Evolutionary conservation across 805 yeast species (phyloP).

Genomic region (Candida qinlingensis): DNA sequence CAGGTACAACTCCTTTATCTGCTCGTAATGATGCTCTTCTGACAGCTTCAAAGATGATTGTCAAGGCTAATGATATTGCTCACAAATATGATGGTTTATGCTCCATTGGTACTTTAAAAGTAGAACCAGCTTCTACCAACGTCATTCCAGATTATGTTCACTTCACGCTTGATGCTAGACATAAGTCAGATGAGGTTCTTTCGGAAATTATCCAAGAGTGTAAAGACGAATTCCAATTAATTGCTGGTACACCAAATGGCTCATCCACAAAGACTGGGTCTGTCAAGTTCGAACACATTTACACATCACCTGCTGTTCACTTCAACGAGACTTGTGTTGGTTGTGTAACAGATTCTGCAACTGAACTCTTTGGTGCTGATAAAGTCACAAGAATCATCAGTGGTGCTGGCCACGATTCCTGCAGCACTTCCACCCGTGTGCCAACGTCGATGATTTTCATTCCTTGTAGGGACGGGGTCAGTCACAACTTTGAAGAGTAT

Average conservation of each 20-base stretch:
- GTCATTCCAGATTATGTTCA: conserved; percentile 60
- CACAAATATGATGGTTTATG: conserved; percentile 45
- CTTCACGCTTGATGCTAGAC: conserved; percentile 60
- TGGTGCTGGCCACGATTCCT: conserved; percentile 76
- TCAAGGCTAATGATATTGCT: conserved; percentile 52
- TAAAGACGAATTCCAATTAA: conserved; percentile 31
- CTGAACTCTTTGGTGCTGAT: conserved; percentile 41
- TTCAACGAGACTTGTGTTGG: conserved; percentile 48
- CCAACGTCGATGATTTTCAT: conserved; percentile 76
- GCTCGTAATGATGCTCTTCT: conserved; percentile 58
- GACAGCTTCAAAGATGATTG: conserved; percentile 53
- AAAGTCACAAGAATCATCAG: conserved; percentile 44
- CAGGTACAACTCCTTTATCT: conserved; percentile 67
- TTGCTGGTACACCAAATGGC: conserved; percentile 17
- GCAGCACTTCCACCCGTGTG: conserved; percentile 46
- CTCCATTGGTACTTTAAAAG: conserved; percentile 52
- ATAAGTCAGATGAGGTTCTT: conserved; percentile 40
- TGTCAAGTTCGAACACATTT: conserved; percentile 38
- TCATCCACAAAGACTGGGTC: conserved; percentile 27
- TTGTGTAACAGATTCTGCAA: conserved; percentile 49
- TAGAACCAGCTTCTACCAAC: conserved; percentile 58
- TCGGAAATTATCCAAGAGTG: conserved; percentile 33
- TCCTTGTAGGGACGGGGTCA: conserved; percentile 61
- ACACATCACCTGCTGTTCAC: conserved; percentile 49
- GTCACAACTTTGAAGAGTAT: conserved; percentile 65